Percentiles rank a stretch among this genome's conserved stretches.
Conservation (phyloP, 257 asterid genomes). For the Verbena officinalis region DNA sequence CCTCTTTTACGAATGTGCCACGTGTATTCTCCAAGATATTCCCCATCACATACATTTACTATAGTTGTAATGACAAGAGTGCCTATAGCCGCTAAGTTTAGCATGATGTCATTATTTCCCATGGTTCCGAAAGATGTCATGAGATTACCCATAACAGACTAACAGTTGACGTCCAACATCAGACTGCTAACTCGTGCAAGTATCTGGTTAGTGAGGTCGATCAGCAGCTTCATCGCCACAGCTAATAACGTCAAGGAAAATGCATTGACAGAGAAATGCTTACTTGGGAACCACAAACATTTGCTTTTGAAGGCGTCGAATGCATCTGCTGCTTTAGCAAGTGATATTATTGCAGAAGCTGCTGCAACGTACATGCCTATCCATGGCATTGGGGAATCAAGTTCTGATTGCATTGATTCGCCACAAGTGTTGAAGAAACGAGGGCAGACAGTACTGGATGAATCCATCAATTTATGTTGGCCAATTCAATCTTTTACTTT, state of each 20-base stretch:
- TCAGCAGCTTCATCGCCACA: background rate
- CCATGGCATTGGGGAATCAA: conserved; percentile 42
- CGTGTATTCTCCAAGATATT: no score
- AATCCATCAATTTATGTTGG: no score
- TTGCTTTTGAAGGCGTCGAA: background rate
- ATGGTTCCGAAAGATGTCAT: background rate
- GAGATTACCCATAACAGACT: background rate
- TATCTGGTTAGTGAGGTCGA: background rate
- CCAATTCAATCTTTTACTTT: no score
- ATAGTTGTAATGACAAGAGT: conserved; percentile 23
- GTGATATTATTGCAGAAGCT: conserved; percentile 49
- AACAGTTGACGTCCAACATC: background rate
- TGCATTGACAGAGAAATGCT: background rate
- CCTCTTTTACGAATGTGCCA: no score
- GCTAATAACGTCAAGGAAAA: background rate
- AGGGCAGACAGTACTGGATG: no score
- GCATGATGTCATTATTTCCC: conserved; percentile 6
- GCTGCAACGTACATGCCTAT: conserved; percentile 47
- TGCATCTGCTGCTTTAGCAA: conserved; percentile 31
- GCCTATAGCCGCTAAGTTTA: conserved; percentile 14
- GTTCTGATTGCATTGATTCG: background rate
- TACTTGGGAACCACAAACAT: background rate
- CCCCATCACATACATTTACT: conserved; percentile 8
- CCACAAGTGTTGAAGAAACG: no score
- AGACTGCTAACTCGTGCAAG: background rate